Evolutionary conservation across 768 basidiomycete species (phyloP).

Genomic region (Albatrellus ellisii): DNA sequence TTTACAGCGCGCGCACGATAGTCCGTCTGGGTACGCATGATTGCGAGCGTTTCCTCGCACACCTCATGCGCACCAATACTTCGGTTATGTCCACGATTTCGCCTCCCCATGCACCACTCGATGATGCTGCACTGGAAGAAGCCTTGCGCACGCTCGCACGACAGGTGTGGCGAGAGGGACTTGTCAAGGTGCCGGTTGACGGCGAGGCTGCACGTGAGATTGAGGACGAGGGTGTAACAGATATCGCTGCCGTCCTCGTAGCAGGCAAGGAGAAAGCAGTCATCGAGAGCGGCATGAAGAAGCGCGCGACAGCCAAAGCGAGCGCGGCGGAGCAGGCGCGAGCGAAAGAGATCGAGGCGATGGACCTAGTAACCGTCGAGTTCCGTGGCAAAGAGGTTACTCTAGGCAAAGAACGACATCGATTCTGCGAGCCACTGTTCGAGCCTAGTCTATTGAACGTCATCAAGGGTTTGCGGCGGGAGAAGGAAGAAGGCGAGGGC

Average conservation of each 20-base stretch:
- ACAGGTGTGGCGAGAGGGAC: conserved; percentile 48
- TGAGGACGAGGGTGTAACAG: conserved; percentile 79
- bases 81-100: conserved; percentile 45
- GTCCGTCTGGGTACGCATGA: conserved; percentile 55
- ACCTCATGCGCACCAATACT: conserved; percentile 57
- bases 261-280: conserved; percentile 87
- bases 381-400: conserved; percentile 63
- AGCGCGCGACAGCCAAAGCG: conserved; percentile 56
- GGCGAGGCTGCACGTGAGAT: conserved; percentile 29
- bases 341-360: conserved; percentile 68
- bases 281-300: conserved; percentile 76
- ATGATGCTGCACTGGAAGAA: conserved; percentile 17
- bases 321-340: conserved; percentile 72
- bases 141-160: conserved; percentile 52
- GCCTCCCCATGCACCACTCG: conserved; percentile 26
- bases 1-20: conserved; percentile 39
- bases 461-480: conserved; percentile 6
- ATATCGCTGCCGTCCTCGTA: conserved; percentile 82
- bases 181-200: conserved; percentile 65
- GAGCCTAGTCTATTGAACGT: conserved; percentile 45
- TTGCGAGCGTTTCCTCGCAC: conserved; percentile 66
- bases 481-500: conserved; percentile 16
- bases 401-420: conserved; percentile 78
- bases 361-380: conserved; percentile 68
- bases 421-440: conserved; percentile 85